These are phyloP conservation scores for Malassezia psittaci DNA, from an alignment of 1,284 basidiomycete genomes.

Conservation along the genomic window DNA sequence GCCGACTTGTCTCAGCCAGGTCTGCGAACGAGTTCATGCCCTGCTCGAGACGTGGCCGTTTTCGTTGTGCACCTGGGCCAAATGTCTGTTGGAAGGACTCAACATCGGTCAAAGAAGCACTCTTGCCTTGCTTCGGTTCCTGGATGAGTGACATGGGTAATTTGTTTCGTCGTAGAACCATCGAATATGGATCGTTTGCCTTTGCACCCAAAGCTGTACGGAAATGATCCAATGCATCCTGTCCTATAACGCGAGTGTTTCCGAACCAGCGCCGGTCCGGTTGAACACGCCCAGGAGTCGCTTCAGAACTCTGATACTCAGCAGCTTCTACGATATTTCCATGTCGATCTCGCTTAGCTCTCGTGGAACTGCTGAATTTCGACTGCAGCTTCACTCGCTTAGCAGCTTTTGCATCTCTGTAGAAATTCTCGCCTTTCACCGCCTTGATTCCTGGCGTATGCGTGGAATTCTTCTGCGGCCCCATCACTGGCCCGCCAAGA, in stretches of 20 bases:
- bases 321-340: slow-evolving; percentile 42
- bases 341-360: slow-evolving; percentile 41
- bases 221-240: slow-evolving; percentile 53
- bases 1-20: slow-evolving; percentile 32
- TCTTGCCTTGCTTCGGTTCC: slow-evolving; percentile 37
- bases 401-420: slow-evolving; percentile 46
- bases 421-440: slow-evolving; percentile 46
- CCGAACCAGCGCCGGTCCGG: slow-evolving; percentile 50
- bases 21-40: slow-evolving; percentile 40
- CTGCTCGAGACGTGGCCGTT: slow-evolving; percentile 43
- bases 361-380: slow-evolving; percentile 39
- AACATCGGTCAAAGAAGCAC: slow-evolving; percentile 35
- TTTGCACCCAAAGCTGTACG: slow-evolving; percentile 36
- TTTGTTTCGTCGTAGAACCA: slow-evolving; percentile 43
- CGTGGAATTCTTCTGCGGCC: slow-evolving; percentile 20
- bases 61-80: slow-evolving; percentile 43
- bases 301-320: slow-evolving; percentile 44
- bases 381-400: slow-evolving; percentile 45
- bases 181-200: slow-evolving; percentile 44
- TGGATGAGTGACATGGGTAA: slow-evolving; percentile 46
- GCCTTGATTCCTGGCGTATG: slow-evolving; percentile 18
- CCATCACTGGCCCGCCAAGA: slow-evolving; percentile 22
- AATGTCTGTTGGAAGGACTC: slow-evolving; percentile 44
- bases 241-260: slow-evolving; percentile 81
- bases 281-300: slow-evolving; percentile 45